These are phyloP conservation scores for Amoebophrya sp. DNA, from an alignment of 169 alveolate species.

Conservation along the genomic window DNA sequence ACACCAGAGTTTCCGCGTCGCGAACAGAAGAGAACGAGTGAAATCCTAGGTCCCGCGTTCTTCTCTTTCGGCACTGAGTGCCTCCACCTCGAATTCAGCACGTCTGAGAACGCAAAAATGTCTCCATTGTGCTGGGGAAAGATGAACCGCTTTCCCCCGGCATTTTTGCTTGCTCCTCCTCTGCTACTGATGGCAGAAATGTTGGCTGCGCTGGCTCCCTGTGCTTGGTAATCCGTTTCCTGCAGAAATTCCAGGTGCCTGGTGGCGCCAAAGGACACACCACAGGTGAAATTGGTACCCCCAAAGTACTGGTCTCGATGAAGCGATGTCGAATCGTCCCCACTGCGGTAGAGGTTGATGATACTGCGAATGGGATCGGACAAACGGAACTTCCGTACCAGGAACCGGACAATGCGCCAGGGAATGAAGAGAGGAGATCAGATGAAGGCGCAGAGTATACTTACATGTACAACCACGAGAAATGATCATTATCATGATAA, in stretches of 20 bases:
- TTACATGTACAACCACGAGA: too few relatives aligned
- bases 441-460: too few relatives aligned
- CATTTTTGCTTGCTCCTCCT: too few relatives aligned
- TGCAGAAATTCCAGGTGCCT: not conserved
- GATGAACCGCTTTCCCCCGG: not conserved
- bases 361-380: not conserved
- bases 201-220: not conserved
- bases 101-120: slow-evolving; percentile 1
- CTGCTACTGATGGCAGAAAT: too few relatives aligned
- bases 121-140: not conserved
- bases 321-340: not conserved
- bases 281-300: not conserved
- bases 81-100: not conserved
- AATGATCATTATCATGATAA: too few relatives aligned
- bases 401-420: not conserved
- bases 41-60: not conserved
- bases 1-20: not conserved
- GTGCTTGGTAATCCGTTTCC: not conserved
- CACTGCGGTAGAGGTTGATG: not conserved
- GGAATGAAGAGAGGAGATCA: too few relatives aligned
- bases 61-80: not conserved
- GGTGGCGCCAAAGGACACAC: not conserved
- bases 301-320: slow-evolving; percentile 7
- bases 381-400: not conserved
- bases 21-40: not conserved